Evolutionary conservation across 2,329 filamentous ascomycete genomes (phyloP).

Genomic region (Exophiala viscosa): DNA sequence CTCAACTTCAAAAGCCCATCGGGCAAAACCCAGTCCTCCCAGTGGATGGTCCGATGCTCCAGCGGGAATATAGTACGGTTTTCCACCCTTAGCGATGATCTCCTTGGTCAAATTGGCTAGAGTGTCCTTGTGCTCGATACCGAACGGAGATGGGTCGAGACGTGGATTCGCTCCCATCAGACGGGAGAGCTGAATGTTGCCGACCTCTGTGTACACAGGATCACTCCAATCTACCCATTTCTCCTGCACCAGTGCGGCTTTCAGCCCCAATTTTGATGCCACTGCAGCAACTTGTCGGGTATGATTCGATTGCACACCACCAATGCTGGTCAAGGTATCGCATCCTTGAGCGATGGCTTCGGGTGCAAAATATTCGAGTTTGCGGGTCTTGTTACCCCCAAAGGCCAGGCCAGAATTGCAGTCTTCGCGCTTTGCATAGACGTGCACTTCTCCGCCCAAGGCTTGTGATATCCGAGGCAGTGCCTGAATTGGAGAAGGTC

Average conservation of each 20-base stretch:
- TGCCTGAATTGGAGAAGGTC: constrained; percentile 64
- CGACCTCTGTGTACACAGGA: constrained; percentile 59
- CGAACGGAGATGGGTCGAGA: constrained; percentile 59
- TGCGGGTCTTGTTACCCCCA: constrained; percentile 67
- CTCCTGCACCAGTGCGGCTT: constrained; percentile 57
- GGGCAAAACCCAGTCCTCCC: constrained; percentile 66
- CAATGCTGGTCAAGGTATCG: constrained; percentile 63
- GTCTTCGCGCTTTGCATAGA: constrained; percentile 71
- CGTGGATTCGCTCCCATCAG: constrained; percentile 64
- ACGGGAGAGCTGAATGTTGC: constrained; percentile 67
- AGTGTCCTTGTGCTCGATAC: constrained; percentile 65
- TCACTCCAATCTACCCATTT: constrained; percentile 65
- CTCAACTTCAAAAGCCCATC: constrained; percentile 67
- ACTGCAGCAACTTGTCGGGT: constrained; percentile 64
- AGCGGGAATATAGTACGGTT: constrained; percentile 69
- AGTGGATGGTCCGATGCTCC: constrained; percentile 68
- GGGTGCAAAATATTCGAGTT: constrained; percentile 65
- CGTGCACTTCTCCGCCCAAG: constrained; percentile 56
- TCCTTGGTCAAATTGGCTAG: constrained; percentile 54
- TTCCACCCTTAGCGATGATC: constrained; percentile 51
- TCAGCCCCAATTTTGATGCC: constrained; percentile 56
- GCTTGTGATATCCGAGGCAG: constrained; percentile 62
- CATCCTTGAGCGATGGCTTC: constrained; percentile 57
- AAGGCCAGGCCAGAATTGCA: constrained; percentile 65
- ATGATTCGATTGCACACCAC: constrained; percentile 68